phyloP scores from a whole-genome alignment of 2,329 filamentous ascomycete genomes.

The Grosmannia huntii region DNA sequence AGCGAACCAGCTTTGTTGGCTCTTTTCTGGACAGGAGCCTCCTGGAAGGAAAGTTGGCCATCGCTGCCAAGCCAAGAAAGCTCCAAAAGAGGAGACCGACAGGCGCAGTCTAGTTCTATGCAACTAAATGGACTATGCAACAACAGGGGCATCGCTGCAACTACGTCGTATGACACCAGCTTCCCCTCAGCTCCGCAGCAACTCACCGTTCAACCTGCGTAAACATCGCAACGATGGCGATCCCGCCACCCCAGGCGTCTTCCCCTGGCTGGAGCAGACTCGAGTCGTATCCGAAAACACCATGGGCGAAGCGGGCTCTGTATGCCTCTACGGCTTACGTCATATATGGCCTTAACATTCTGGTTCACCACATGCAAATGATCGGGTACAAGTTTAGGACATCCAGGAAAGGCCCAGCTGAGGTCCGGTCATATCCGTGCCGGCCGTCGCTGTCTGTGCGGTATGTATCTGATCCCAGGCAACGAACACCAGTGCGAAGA shows the following conservation, averaged over 20 bases:
- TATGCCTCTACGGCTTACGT: not conserved
- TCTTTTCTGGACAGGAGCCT: not conserved
- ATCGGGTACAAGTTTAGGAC: not conserved
- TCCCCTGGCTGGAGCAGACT: not conserved
- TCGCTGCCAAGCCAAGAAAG: not conserved
- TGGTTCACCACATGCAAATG: not conserved
- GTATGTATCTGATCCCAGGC: not conserved
- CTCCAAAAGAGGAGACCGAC: not conserved
- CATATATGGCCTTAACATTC: conserved; percentile 3
- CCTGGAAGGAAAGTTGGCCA: not conserved
- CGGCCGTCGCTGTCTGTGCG: conserved; percentile 6
- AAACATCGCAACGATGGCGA: not conserved
- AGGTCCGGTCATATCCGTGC: conserved; percentile 13
- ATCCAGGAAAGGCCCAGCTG: not conserved
- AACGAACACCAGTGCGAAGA: too few species aligned
- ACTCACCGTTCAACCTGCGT: not conserved
- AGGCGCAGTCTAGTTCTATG: not conserved
- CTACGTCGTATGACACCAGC: too few species aligned
- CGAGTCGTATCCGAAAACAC: not conserved
- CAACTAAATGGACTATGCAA: not conserved
- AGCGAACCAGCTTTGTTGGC: not conserved
- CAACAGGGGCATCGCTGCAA: too few species aligned
- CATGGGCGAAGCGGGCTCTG: not conserved
- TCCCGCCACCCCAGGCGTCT: not conserved
- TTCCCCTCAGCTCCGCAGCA: not conserved